Base-by-base conservation (phyloP, 768 basidiomycete genomes). In the Boletus tylopilopsis region DNA sequence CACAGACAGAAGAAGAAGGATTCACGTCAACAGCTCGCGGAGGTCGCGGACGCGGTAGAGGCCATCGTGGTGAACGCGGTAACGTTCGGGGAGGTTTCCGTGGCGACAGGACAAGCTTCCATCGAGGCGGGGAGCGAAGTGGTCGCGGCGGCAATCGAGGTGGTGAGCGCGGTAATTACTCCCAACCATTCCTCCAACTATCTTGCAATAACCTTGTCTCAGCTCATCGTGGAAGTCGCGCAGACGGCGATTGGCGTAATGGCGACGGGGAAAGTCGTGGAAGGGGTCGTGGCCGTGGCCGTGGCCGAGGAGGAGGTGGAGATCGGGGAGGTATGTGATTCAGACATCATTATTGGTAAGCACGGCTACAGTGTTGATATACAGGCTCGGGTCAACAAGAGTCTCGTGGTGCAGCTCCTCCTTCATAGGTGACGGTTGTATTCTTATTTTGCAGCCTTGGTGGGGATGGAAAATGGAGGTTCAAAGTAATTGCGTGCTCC, bases 1-100 rank as follows among this genome's bases (percentile, higher is more conserved):
- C 61, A 23, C 59, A 27, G 7, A 27, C 45, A 7, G 84, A 80
- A 41, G 82, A 84, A 4, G 86, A 87, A 32, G 86, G 85, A 5
- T 89, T 87, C 62, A 77, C 66, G 2, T 73, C 72, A 45, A 62
- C 76, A 15, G 23, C 39, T 5, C 67, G 80, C 8, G 74, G 75
- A 42, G 75, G 76, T 35, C 75, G 79, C 44, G 77, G 79, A 37
- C 72, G 75, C 34, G 70, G 73, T 44, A 74, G 76, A 51, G 70
- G 69, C 24, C 55, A 60, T 49, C 69, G 73, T 39, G 73, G 74
- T 42, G 73, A 70, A 49, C 72, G 74, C 43, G 76, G 76, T 42
- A 59, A 64, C 21, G 57, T 50, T 45, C 69, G 73, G 13, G 74
- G 73, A 54, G 72, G 73, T 24, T 72, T 64, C 63, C 73, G 76